Evolutionary conservation across 495 filamentous ascomycete species (phyloP).

Genomic region (Lichenothelia convexa): DNA sequence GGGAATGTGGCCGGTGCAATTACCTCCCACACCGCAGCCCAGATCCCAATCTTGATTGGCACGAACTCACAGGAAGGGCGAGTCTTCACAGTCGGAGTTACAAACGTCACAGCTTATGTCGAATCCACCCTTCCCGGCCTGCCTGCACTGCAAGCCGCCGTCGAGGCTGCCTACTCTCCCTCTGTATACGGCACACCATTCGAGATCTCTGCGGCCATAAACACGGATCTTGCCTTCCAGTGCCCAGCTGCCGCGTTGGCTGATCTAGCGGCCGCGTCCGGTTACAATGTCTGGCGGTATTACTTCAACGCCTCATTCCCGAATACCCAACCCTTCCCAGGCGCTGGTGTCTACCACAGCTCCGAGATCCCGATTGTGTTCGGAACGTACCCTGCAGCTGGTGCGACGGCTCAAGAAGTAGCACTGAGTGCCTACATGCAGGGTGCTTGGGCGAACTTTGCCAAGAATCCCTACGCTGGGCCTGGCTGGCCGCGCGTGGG

Average conservation of each 20-base stretch:
- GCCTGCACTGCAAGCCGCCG: background rate
- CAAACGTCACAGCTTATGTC: slow-evolving; percentile 3
- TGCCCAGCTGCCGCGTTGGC: no score
- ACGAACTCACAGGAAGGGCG: slow-evolving; percentile 7
- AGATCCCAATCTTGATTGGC: slow-evolving; percentile 5
- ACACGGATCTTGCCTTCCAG: slow-evolving; percentile 17
- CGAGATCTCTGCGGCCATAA: no score
- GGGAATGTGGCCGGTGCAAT: background rate
- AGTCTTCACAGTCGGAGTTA: slow-evolving; percentile 6
- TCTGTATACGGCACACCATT: slow-evolving; percentile 4
- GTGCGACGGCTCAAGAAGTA: slow-evolving; percentile 12
- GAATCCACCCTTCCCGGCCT: slow-evolving; percentile 1
- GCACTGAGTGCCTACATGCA: slow-evolving; percentile 15
- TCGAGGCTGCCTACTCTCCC: slow-evolving; percentile 6
- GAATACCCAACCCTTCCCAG: slow-evolving; percentile 9
- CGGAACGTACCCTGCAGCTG: slow-evolving; percentile 12
- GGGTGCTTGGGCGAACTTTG: slow-evolving; percentile 19
- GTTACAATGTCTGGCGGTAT: slow-evolving; percentile 16
- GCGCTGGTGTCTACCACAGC: slow-evolving; percentile 14
- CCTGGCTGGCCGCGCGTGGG: slow-evolving; percentile 11
- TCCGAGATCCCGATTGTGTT: slow-evolving; percentile 19
- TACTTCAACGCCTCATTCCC: slow-evolving; percentile 22
- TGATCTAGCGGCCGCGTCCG: slow-evolving; percentile 7
- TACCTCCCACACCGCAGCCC: slow-evolving; percentile 1
- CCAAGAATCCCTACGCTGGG: slow-evolving; percentile 15